These are phyloP conservation scores for Suhomyces kunorum DNA, from an alignment of 1,139 yeast species.

Conservation along the genomic window DNA sequence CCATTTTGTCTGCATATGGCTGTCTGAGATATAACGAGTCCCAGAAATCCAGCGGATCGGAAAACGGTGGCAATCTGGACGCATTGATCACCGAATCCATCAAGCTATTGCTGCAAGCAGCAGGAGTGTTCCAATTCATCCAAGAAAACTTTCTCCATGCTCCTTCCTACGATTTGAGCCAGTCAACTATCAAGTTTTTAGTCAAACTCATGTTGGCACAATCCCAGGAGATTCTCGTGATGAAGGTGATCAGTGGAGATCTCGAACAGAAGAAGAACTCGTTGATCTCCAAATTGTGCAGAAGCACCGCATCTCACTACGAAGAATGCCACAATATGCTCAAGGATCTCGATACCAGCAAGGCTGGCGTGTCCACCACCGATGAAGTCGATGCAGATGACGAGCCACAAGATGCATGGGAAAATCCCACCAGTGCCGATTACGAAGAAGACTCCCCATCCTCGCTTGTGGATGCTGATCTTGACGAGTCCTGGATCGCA, in stretches of 20 bases:
- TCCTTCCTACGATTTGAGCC: constrained; percentile 76
- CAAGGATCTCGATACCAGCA: constrained; percentile 32
- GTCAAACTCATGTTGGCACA: constrained; percentile 74
- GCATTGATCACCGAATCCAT: constrained; percentile 59
- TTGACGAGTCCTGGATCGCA: constrained; percentile 49
- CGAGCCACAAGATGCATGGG: constrained; percentile 11
- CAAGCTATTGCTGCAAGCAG: constrained; percentile 68
- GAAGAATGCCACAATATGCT: constrained; percentile 45
- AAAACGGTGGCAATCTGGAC: constrained; percentile 25
- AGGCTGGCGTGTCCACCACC: constrained; percentile 13
- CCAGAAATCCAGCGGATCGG: constrained; percentile 28
- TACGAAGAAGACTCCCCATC: constrained; percentile 33
- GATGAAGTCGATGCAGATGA: constrained; percentile 19
- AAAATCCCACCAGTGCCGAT: constrained; percentile 22
- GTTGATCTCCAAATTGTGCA: constrained; percentile 70
- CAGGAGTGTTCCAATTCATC: constrained; percentile 73
- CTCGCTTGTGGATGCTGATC: constrained; percentile 46
- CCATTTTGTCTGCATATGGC: constrained; percentile 50
- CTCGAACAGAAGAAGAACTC: constrained; percentile 57
- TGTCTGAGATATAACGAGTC: constrained; percentile 44
- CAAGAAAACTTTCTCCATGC: constrained; percentile 87
- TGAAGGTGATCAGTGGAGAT: constrained; percentile 58
- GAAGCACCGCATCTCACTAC: constrained; percentile 59
- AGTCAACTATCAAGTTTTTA: constrained; percentile 68
- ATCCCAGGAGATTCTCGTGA: constrained; percentile 80